phyloP scores from a whole-genome alignment of 108 stramenopile species.

The Nannochloropsis salina region DNA sequence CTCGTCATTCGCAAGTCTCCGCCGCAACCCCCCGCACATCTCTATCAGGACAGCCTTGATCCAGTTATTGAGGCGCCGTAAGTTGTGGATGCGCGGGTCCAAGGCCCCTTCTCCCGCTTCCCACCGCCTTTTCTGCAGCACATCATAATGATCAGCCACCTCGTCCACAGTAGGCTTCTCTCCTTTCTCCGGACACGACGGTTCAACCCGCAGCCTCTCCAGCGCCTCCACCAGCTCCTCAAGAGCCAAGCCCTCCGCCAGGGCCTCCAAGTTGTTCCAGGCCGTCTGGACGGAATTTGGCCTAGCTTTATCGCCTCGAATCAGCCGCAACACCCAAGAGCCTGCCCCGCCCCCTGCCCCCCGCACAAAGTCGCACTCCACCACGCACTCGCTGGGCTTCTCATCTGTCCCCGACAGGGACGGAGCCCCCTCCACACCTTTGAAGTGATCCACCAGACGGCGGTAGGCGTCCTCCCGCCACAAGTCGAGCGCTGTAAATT shows the following conservation, averaged over 20 bases:
- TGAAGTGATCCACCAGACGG: not conserved
- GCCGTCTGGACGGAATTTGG: slow-evolving; percentile 25
- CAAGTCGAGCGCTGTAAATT: slow-evolving; percentile 7
- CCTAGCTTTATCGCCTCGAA: slow-evolving; percentile 20
- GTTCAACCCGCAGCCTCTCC: not conserved
- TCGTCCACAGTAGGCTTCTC: not conserved
- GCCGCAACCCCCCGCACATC: not conserved
- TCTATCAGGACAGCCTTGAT: slow-evolving; percentile 32
- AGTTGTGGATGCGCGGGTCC: slow-evolving; percentile 18
- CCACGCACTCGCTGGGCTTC: slow-evolving; percentile 7
- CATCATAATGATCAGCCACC: not conserved
- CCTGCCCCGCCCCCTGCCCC: not conserved
- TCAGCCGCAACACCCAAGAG: not conserved
- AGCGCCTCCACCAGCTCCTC: slow-evolving; percentile 9
- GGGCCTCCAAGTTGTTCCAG: slow-evolving; percentile 28
- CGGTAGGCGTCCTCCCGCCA: not conserved
- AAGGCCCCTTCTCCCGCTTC: not conserved
- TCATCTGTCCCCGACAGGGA: not conserved
- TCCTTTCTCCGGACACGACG: not conserved
- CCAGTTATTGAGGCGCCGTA: slow-evolving; percentile 38
- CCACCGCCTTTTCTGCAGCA: slow-evolving; percentile 13
- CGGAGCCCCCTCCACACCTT: not conserved
- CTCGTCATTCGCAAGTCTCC: not conserved
- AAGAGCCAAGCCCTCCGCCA: slow-evolving; percentile 25
- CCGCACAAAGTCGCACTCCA: slow-evolving; percentile 25